Percentiles rank a stretch among this genome's conserved stretches.
Conservation (phyloP, 2,329 filamentous ascomycete genomes). For the Metarhizium anisopliae region DNA sequence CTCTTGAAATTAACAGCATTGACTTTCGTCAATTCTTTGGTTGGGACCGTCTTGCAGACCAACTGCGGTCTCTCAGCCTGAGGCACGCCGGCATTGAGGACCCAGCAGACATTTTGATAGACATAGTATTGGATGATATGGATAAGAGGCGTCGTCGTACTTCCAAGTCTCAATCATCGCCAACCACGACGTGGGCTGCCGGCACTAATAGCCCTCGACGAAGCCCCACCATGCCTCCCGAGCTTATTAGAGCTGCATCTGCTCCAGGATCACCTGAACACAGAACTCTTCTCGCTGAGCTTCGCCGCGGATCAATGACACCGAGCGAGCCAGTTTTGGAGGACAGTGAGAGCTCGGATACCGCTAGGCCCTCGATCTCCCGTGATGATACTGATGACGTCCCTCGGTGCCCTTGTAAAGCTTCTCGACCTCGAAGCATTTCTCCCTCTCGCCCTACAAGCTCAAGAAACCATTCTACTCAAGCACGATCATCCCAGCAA, state of each 20-base stretch:
- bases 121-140: constrained; percentile 94
- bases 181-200: constrained; percentile 60
- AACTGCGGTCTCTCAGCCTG: constrained; percentile 79
- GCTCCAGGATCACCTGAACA: constrained; percentile 55
- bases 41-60: constrained; percentile 90
- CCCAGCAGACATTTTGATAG: constrained; percentile 78
- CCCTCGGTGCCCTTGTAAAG: constrained; percentile 32
- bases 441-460: constrained; percentile 72
- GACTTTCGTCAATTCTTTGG: constrained; percentile 97
- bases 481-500: constrained; percentile 60
- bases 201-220: constrained; percentile 46
- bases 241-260: constrained; percentile 58
- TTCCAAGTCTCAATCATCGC: constrained; percentile 75
- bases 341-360: constrained; percentile 24
- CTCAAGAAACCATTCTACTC: constrained; percentile 62
- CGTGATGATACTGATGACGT: constrained; percentile 39
- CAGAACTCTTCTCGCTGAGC: constrained; percentile 35
- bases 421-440: constrained; percentile 58
- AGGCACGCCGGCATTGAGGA: constrained; percentile 85
- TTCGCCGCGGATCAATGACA: constrained; percentile 51
- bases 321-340: constrained; percentile 41
- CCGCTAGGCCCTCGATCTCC: constrained; percentile 31
- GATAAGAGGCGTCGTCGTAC: constrained; percentile 83
- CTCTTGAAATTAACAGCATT: constrained; percentile 87
- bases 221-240: constrained; percentile 56